Base-by-base conservation (phyloP, 331 rosid genomes). In the Acacia concinna region DNA sequence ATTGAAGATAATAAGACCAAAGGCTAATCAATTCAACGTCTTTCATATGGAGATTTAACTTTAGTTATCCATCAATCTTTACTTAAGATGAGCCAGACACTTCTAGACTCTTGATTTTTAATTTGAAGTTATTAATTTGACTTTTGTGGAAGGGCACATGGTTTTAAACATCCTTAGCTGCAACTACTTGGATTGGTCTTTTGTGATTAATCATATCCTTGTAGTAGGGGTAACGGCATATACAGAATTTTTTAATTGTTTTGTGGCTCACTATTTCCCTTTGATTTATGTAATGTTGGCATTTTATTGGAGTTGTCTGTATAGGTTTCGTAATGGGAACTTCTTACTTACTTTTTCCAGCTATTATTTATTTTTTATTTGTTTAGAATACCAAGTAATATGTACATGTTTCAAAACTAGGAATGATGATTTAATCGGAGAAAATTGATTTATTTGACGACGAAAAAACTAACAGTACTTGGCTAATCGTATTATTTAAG, bases 271-370 rank as follows among this genome's bases (percentile, higher is more conserved):
- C 49, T 27, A 49, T 83, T 74, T 78, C 40, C 70, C 85, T 66
- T 15, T 46, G 56, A 70, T 79, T 77, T 20, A 18, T 70, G 79
- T 77, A 38, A 70, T 80, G 75, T 72, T 83, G 87, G 79, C 64
- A 38, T 35, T 65, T 49, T 81, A 84, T 78, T 81, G 80, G 85
- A 78, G 81, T 71, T 80, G 81, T 88, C 85, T 79, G 71, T 77
- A 34, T 73, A n/a, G 34, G 64, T 80, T 83, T 82, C 83, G 76
- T 79, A 32, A 25, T 28, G 78, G 85, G 85, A 81, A 74, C 73
- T 66, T 82, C 86, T 79, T 64, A 57, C 86, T 75, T 56, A 57
- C 52, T 78, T 79, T 35, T 63, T 62, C 71, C 25, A 20, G 49
- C 54, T 67, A 71, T 79, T 71, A 47, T 79, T 81, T 67, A 54